Conservation (phyloP, 139 green algal genomes). For the Chlorella ohadii region DNA sequence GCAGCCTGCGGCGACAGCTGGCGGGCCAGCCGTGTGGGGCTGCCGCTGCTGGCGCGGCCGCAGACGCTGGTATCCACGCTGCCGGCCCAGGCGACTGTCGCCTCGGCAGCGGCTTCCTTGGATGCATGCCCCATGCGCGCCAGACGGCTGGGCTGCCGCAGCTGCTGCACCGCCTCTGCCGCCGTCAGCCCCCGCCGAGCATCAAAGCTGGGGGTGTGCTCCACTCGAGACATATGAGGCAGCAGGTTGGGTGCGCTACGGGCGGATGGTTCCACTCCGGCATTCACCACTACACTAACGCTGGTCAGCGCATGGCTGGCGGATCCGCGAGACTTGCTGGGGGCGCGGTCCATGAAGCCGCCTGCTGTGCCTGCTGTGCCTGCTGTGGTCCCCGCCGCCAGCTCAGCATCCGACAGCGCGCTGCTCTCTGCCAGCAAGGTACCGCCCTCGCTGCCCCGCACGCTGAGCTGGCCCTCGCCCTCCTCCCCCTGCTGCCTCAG, state of each 20-base stretch:
- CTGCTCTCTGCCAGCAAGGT: neutral
- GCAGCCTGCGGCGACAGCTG: neutral
- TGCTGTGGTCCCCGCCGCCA: neutral
- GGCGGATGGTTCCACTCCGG: neutral
- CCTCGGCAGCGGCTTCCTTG: no score
- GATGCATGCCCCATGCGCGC: neutral
- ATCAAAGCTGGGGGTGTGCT: neutral
- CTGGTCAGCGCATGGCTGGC: conserved; percentile 5
- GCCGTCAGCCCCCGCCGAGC: neutral
- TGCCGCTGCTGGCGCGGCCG: neutral
- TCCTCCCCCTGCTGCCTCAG: neutral
- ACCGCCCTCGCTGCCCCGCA: neutral
- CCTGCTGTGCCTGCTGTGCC: neutral
- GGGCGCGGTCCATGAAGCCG: neutral
- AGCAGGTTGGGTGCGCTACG: conserved; percentile 13
- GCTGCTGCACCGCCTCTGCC: neutral
- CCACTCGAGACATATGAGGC: neutral
- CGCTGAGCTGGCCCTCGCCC: neutral
- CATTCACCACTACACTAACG: conserved; percentile 4
- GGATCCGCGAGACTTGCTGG: neutral
- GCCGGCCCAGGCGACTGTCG: no score
- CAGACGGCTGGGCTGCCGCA: neutral
- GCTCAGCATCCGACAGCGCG: neutral
- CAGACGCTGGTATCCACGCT: no score
- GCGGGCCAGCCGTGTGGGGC: neutral